Percentiles rank a stretch among this genome's conserved stretches.
Evolutionary conservation across 495 filamentous ascomycete genomes (phyloP).

Genomic region (Xylaria flabelliformis): DNA sequence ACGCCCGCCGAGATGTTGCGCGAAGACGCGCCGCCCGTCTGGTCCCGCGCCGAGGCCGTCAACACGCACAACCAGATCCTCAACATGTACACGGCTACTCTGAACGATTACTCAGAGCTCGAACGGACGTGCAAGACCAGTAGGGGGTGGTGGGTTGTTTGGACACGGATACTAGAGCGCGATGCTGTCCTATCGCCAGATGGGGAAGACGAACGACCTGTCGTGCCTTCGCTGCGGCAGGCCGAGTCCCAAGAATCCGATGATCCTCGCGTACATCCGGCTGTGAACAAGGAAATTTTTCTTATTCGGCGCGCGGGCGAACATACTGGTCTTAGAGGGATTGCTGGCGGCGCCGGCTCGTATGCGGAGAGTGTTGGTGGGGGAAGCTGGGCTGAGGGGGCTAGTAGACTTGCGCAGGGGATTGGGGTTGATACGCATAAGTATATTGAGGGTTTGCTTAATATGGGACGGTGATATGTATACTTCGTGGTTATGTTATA

Average conservation of each 20-base stretch:
- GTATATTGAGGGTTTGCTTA: conserved; percentile 85
- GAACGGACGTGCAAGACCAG: conserved; percentile 92
- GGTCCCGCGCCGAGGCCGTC: conserved; percentile 88
- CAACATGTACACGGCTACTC: conserved; percentile 71
- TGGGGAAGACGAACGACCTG: conserved; percentile 18
- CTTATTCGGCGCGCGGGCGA: conserved; percentile 82
- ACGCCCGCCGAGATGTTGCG: conserved; percentile 51
- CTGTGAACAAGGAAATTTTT: conserved; percentile 72
- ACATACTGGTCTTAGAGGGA: conserved; percentile 44
- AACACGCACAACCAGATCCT: conserved; percentile 88
- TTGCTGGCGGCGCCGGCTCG: conserved; percentile 50
- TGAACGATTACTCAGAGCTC: conserved; percentile 62
- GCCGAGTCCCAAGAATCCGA: conserved; percentile 33
- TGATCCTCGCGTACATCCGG: conserved; percentile 34
- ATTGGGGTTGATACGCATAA: conserved; percentile 85
- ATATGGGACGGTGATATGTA: conserved; percentile 69
- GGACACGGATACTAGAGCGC: conserved; percentile 72
- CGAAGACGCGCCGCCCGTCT: conserved; percentile 45
- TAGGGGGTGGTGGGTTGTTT: conserved; percentile 96
- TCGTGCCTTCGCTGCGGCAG: conserved; percentile 32
- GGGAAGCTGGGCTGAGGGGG: conserved; percentile 60
- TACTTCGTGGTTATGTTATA: background rate
- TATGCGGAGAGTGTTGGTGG: conserved; percentile 44
- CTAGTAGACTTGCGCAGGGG: conserved; percentile 76
- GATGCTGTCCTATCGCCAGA: conserved; percentile 26